Evolutionary conservation across 805 yeast species (phyloP).

Genomic region (Zygosaccharomyces kombuchaensis): DNA sequence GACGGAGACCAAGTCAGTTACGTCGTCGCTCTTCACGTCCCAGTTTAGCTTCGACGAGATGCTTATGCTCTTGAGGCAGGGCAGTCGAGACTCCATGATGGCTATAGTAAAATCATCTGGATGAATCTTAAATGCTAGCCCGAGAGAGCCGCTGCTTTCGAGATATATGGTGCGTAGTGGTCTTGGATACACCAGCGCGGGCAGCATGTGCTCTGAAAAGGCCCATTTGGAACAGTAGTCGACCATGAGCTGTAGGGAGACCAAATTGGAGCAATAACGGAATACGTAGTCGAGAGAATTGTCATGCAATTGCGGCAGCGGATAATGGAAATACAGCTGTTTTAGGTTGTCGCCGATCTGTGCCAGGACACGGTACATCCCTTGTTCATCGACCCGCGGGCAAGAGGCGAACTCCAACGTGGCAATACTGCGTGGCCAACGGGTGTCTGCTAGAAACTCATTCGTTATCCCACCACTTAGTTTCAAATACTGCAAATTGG

Average conservation of each 20-base stretch:
- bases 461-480: slow-evolving; percentile 88
- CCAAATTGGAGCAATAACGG: slow-evolving; percentile 69
- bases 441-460: slow-evolving; percentile 62
- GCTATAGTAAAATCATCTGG: slow-evolving; percentile 90
- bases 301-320: slow-evolving; percentile 75
- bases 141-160: slow-evolving; percentile 82
- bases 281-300: slow-evolving; percentile 72
- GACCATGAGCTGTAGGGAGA: slow-evolving; percentile 61
- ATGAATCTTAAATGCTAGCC: slow-evolving; percentile 75
- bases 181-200: slow-evolving; percentile 28
- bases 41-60: slow-evolving; percentile 81
- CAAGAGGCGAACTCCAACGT: slow-evolving; percentile 81
- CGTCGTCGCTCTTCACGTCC: slow-evolving; percentile 62
- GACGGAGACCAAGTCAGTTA: slow-evolving; percentile 58
- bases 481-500: slow-evolving; percentile 62
- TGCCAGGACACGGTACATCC: slow-evolving; percentile 57
- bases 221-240: slow-evolving; percentile 62
- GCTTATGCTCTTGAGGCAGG: slow-evolving; percentile 56
- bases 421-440: slow-evolving; percentile 69
- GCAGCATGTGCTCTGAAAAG: slow-evolving; percentile 45
- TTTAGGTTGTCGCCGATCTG: slow-evolving; percentile 64
- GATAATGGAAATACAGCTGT: slow-evolving; percentile 68
- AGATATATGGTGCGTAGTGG: slow-evolving; percentile 57
- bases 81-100: slow-evolving; percentile 70
- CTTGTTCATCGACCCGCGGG: slow-evolving; percentile 64